Evolutionary conservation across 2,329 filamentous ascomycete species (phyloP), one percentile per base, ranked within the genome.

Genomic region (Penicillium sp.): DNA sequence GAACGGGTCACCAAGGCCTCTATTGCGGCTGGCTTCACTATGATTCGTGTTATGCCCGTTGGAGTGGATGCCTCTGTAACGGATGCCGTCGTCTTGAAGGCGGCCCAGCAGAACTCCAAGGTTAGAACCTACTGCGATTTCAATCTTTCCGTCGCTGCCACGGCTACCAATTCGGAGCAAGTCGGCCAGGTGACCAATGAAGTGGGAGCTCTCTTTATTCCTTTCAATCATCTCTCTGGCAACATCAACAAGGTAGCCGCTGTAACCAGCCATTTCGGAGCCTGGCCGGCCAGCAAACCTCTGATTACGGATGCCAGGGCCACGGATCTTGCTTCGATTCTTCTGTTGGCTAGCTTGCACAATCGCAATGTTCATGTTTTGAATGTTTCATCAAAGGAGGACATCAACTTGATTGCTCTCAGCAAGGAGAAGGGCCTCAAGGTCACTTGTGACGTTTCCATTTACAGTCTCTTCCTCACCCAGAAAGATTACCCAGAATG

Each of bases 161-260:
- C 88, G 23, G 86, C 86, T 8, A 80, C 80, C 61, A 92, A 92
- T 68, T 83, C 87, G 16, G 83, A 88, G 63, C 86, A 91, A 74
- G 87, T 92, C 67, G 86, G 84, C 66, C 81, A 86, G 62, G 81
- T 91, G 56, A 84, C 85, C 18, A 79, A 82, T 49, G 88, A 91
- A 63, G 89, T 92, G 56, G 89, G 89, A 26, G 90, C 89, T 20
- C 79, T 92, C 45, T 92, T 91, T 76, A 89, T 92, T 60, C 89
- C 89, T 14, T 92, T 92, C 79, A 90, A 92, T 73, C 79, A 90
- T 71, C 77, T 91, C 24, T 89, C 87, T 59, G 88, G 88, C 64
- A 92, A 91, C 71, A 91, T 92, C 71, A 91, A 85, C 81, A 90
- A 90, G 77, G 89, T 91, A 47, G 87, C 89, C 20, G 85, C 88